These are phyloP conservation scores for Aspergillus niger DNA, from an alignment of 2,329 filamentous ascomycete genomes.

Conservation along the genomic window DNA sequence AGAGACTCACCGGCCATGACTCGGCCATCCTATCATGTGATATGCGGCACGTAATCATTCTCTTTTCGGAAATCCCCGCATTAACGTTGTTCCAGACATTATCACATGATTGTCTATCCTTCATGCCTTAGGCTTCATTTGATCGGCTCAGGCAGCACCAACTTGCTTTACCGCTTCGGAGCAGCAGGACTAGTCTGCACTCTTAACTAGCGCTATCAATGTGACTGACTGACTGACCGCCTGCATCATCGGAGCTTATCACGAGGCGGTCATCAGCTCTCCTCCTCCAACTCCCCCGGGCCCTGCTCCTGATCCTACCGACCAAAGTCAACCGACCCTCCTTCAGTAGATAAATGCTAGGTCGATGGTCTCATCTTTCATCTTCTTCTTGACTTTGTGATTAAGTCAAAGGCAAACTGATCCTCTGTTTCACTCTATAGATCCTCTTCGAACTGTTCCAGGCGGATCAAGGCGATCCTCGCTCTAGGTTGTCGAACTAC, in stretches of 20 bases:
- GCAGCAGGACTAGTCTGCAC: neutral
- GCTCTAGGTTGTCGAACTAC: neutral
- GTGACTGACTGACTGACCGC: conserved; percentile 14
- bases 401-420: neutral
- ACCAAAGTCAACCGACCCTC: conserved; percentile 2
- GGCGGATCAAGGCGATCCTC: neutral
- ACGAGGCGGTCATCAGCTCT: conserved; percentile 15
- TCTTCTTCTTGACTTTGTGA: neutral
- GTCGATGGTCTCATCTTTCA: neutral
- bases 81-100: neutral
- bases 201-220: neutral
- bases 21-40: neutral
- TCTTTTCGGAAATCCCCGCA: neutral
- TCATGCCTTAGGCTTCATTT: neutral
- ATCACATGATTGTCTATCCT: conserved; percentile 12
- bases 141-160: conserved; percentile 18
- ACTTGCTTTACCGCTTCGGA: neutral
- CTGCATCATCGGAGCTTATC: conserved; percentile 23
- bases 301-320: conserved; percentile 4
- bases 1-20: conserved; percentile 14
- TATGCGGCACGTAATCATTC: neutral
- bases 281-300: neutral
- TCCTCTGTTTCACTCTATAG: neutral
- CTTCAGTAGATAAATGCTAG: neutral
- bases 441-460: neutral